phyloP scores from a whole-genome alignment of 1,139 yeast species.

The Kodamaea sp. region DNA sequence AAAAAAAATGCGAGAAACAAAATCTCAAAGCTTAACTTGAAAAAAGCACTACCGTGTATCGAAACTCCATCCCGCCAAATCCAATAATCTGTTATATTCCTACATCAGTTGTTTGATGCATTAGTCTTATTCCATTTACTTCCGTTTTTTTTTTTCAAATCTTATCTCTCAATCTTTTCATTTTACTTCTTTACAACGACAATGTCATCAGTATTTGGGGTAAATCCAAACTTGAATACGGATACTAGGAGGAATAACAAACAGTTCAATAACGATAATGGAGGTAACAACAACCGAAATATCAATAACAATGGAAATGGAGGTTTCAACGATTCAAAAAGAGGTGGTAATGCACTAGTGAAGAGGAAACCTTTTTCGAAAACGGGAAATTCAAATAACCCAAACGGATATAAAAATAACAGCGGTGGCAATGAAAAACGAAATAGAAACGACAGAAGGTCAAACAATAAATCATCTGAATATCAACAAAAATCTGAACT shows the following conservation, averaged over 20 bases:
- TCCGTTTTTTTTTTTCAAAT: too few relatives aligned
- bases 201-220: slow-evolving; percentile 9
- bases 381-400: slow-evolving; percentile 3
- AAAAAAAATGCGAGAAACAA: too few relatives aligned
- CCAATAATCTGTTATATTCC: not conserved
- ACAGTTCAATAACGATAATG: slow-evolving; percentile 2
- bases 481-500: slow-evolving; percentile 5
- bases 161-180: too few relatives aligned
- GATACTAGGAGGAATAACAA: slow-evolving; percentile 4
- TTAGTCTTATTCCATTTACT: not conserved
- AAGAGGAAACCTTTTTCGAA: slow-evolving; percentile 4
- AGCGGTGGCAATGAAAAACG: slow-evolving; percentile 1
- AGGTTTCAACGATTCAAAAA: slow-evolving; percentile 19
- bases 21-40: too few relatives aligned
- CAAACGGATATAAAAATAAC: slow-evolving; percentile 4
- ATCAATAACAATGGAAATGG: slow-evolving; percentile 1
- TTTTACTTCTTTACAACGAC: not conserved
- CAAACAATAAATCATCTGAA: slow-evolving; percentile 5
- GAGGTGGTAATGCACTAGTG: slow-evolving; percentile 15
- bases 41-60: too few relatives aligned
- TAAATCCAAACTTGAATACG: slow-evolving; percentile 3
- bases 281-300: not conserved
- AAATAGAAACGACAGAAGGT: slow-evolving; percentile 3
- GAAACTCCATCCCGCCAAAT: not conserved
- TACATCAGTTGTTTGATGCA: not conserved